Evolutionary conservation across 2,329 filamentous ascomycete genomes (phyloP).

Genomic region (Eutypella sp.): DNA sequence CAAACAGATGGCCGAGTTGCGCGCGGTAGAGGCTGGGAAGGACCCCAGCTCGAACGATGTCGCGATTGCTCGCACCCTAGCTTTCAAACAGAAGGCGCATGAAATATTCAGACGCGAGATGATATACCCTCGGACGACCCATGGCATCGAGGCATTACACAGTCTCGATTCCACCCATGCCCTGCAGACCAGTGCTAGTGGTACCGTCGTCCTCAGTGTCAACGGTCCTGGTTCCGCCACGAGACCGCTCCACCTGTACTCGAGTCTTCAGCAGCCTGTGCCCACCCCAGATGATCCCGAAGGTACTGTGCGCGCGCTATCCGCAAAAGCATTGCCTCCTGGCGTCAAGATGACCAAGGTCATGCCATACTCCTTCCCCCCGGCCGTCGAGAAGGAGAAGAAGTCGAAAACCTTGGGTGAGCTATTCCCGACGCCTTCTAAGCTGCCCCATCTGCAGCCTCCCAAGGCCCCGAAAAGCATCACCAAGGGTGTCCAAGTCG

Average conservation of each 20-base stretch:
- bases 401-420: constrained; percentile 64
- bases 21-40: constrained; percentile 13
- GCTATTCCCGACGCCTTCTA: constrained; percentile 64
- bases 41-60: constrained; percentile 25
- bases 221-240: constrained; percentile 72
- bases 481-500: constrained; percentile 55
- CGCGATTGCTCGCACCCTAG: constrained; percentile 39
- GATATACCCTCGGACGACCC: constrained; percentile 46
- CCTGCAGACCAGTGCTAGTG: constrained; percentile 33
- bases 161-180: constrained; percentile 35
- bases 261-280: constrained; percentile 63
- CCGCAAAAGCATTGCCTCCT: constrained; percentile 64
- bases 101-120: constrained; percentile 59
- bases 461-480: constrained; percentile 68
- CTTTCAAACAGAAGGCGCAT: constrained; percentile 59
- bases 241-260: constrained; percentile 75
- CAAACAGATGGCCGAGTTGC: constrained; percentile 43
- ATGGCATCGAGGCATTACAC: constrained; percentile 30
- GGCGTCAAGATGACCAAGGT: constrained; percentile 68
- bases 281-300: constrained; percentile 21
- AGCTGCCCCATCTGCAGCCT: constrained; percentile 60
- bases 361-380: constrained; percentile 38
- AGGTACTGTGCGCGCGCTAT: constrained; percentile 39
- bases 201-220: constrained; percentile 66
- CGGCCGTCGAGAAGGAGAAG: constrained; percentile 42